These are phyloP conservation scores for Pyracantha coccinea DNA, from an alignment of 331 rosid species.

Conservation along the genomic window DNA sequence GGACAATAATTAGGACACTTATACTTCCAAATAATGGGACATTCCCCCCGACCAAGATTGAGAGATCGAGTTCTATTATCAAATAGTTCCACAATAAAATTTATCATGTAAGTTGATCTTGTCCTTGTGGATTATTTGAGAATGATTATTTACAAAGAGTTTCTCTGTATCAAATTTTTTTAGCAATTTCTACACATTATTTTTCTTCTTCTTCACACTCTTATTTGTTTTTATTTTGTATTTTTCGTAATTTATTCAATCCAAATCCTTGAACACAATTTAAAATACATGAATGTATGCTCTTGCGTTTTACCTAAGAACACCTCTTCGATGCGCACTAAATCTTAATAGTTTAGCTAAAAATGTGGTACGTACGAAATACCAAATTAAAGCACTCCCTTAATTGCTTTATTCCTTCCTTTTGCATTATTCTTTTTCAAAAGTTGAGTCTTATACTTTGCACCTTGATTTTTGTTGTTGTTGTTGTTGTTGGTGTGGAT, in stretches of 20 bases:
- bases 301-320: background rate
- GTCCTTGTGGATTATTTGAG: background rate
- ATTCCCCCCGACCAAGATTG: background rate
- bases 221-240: no score
- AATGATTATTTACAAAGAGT: background rate
- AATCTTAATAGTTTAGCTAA: no score
- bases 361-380: no score
- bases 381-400: background rate
- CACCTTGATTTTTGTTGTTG: background rate
- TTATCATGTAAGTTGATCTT: background rate
- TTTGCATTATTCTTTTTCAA: background rate
- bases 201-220: no score
- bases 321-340: background rate
- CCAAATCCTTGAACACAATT: no score
- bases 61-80: background rate
- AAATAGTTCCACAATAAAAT: background rate
- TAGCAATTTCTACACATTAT: no score
- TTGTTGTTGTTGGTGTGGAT: background rate
- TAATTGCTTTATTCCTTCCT: background rate
- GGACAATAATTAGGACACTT: slow-evolving; percentile 6
- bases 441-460: background rate
- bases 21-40: slow-evolving; percentile 1
- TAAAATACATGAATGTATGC: no score
- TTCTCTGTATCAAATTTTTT: no score
- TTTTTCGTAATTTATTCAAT: no score